Evolutionary conservation across 1,284 basidiomycete species (phyloP), one percentile per base, ranked within the genome.

Genomic region (Leccinum cinnamomeum): DNA sequence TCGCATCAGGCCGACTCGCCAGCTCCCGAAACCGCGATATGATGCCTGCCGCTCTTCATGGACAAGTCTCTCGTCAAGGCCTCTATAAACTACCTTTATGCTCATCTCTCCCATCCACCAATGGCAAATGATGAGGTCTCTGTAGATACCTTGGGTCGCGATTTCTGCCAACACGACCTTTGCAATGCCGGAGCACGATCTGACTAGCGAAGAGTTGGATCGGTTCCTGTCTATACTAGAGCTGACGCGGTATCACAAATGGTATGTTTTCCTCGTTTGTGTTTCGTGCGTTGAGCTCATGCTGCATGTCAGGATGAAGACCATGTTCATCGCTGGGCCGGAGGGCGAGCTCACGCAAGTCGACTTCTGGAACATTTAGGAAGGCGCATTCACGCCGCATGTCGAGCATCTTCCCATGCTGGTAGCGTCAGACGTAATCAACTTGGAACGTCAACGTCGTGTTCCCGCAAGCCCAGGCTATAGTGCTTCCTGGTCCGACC

Each of bases 291-390:
- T 61, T 28, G 5, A 48, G 6, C 37, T 73, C 53, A 72, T 33
- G 20, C 55, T 4, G 33, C 39, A 5, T 16, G 16, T 53, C 67
- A 95, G 92, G 93, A 94, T 96, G 30, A 30, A 30, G 30, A 30
- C 30, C 30, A 30, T 30, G 30, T 30, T 30, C 30, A 10, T 30
- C 30, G 30, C 30, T 30, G 30, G 8, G 30, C 30, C 30, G 30
- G 90, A 88, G 2, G 85, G 87, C 7, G 92, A 94, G 69, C 79
- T 95, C 54, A 94, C 93, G 0, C 94, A 96, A 76, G 92, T 95
- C 59, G 91, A 92, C 65, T 91, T 96, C 66, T 96, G 93, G 93
- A 91, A 85, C 62, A 79, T 93, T 12, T 96, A 96, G 77, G 90
- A 90, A 69, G 89, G 91, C 63, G 81, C 79, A 0, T 91, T 91